Evolutionary conservation across 129 eudicot species (phyloP), one percentile per base, ranked within the genome.

Genomic region (Chrysanthemum seticuspe): DNA sequence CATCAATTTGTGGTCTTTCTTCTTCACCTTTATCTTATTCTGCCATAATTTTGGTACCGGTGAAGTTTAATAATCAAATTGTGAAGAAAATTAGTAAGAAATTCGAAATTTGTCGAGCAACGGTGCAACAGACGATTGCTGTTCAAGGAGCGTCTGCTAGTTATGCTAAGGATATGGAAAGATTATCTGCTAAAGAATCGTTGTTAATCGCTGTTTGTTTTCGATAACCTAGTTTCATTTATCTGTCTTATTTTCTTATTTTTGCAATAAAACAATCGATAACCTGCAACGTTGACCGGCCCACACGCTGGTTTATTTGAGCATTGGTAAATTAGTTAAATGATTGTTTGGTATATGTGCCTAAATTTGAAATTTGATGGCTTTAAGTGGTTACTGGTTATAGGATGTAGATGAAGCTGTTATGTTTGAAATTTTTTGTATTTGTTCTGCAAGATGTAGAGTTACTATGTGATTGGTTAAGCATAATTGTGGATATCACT

Each of bases 141-240:
- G 77, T 79, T 13, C 93, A 83, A 50, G 96, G 97, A 13, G 87
- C 97, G 47, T 86, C 97, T 49, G 92, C 96, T 67, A 75, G 85
- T 76, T 91, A 91, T 47, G 97, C 96, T 31, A 88, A 84, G 75
- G 93, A 91, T 53, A 92, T 89, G 96, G 95, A 89, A 68, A 76
- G 91, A 19, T 83, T 89, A 14, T 89, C 96, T 71, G 98, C 98
- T 23, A 92, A 89, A 68, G 98, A 92, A 72, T 85, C 96, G 6
- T 83, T 92, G 34, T 89, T 92, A 78, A 96, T 92, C 67, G 96
- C 98, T 65, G 98, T 89, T 36, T 82, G 91, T 83, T 66, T 60
- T 72, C 21, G 5, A 3, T 3, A n/a, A 36, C 63, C 74, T 64
- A 16, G 9, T 12, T 53, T 53, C 47, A 3, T 58, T 57, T 48